Evolutionary conservation across 345 rosid species (phyloP).

Genomic region (Corchorus capsularis): DNA sequence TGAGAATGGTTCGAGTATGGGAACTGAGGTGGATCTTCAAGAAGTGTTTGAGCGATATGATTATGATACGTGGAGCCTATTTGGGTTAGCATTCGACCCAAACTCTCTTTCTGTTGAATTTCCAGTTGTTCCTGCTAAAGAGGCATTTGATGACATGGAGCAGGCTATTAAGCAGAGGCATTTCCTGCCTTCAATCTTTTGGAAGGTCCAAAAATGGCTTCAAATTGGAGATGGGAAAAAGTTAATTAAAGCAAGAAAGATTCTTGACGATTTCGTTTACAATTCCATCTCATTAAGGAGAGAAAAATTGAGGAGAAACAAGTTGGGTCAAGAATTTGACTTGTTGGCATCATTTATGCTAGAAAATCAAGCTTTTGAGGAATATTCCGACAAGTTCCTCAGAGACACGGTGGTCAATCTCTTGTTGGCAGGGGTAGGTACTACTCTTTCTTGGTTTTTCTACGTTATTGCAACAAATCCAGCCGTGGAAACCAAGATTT

Average conservation of each 20-base stretch:
- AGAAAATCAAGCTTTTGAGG: conserved; percentile 7
- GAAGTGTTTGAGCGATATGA: conserved; percentile 32
- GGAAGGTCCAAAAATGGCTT: conserved; percentile 30
- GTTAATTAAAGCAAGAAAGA: conserved; percentile 1
- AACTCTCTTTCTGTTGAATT: conserved; percentile 18
- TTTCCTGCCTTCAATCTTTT: conserved; percentile 1
- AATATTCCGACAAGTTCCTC: conserved; percentile 16
- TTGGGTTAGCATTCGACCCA: conserved; percentile 26
- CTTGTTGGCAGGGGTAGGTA: conserved; percentile 41
- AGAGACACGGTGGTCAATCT: conserved; percentile 30
- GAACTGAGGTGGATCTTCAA: conserved; percentile 24
- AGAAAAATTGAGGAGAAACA: not conserved
- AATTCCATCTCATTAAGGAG: conserved; percentile 16
- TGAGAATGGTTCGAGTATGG: not conserved
- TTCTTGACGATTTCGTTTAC: conserved; percentile 16
- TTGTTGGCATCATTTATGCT: conserved; percentile 22
- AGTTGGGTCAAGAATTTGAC: conserved; percentile 16
- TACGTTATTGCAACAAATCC: conserved; percentile 44
- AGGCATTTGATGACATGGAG: conserved; percentile 25
- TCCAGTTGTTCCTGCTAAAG: conserved; percentile 15
- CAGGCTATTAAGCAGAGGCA: conserved; percentile 12
- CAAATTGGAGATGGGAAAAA: conserved; percentile 32
- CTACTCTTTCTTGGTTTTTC: conserved; percentile 40
- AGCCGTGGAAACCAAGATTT: conserved; percentile 26
- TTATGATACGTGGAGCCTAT: conserved; percentile 23